These are phyloP conservation scores for Lenzites betulinus DNA, from an alignment of 768 basidiomycete genomes.

Conservation along the genomic window DNA sequence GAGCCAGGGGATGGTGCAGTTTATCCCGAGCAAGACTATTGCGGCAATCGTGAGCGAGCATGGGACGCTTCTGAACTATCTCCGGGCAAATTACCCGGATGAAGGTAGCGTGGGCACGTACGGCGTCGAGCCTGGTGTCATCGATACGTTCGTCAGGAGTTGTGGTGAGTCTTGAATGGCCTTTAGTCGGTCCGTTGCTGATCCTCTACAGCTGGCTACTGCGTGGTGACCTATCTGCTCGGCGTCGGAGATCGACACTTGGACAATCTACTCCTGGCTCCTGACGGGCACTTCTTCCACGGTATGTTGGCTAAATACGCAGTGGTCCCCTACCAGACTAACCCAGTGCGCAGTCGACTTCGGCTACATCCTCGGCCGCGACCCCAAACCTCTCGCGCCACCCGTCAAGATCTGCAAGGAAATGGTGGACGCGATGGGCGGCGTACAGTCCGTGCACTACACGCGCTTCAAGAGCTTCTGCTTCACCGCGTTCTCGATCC, in stretches of 20 bases:
- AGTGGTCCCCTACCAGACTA: conserved; percentile 15
- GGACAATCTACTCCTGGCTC: conserved; percentile 89
- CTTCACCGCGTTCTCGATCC: conserved; percentile 96
- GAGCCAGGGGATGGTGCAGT: conserved; percentile 94
- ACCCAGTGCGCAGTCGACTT: conserved; percentile 84
- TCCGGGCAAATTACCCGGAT: conserved; percentile 85
- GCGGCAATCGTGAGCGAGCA: conserved; percentile 93
- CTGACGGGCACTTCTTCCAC: conserved; percentile 98
- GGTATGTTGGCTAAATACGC: conserved; percentile 47
- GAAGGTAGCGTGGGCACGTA: conserved; percentile 94
- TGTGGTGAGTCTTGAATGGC: conserved; percentile 67
- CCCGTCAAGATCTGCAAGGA: conserved; percentile 99
- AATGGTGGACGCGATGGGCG: conserved; percentile 99
- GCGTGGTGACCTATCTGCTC: conserved; percentile 93
- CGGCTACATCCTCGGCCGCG: conserved; percentile 95
- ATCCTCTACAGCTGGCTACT: conserved; percentile 82
- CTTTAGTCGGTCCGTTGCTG: background rate
- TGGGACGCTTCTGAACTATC: conserved; percentile 83
- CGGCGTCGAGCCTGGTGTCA: conserved; percentile 91
- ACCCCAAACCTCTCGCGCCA: conserved; percentile 97
- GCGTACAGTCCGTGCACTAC: conserved; percentile 92
- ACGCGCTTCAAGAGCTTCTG: conserved; percentile 94
- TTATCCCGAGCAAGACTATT: conserved; percentile 93
- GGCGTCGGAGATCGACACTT: conserved; percentile 97
- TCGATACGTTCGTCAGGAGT: conserved; percentile 95